Conservation (phyloP, 2,329 filamentous ascomycete species). For the Orbilia javanica region DNA sequence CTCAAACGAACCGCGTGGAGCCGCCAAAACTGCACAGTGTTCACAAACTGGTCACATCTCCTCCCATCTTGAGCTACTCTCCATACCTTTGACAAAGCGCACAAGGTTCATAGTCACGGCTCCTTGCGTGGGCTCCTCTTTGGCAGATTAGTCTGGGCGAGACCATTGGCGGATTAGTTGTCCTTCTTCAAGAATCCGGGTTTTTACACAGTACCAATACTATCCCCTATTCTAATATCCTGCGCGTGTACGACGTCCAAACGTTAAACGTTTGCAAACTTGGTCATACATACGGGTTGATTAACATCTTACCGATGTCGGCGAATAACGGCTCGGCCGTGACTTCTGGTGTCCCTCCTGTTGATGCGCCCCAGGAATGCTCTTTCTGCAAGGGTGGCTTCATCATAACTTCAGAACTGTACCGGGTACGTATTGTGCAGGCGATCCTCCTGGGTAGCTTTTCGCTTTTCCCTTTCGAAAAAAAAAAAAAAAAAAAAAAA, state of each 20-base stretch:
- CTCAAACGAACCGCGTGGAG: background rate
- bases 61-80: slow-evolving; percentile 7
- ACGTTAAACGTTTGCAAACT: too few species aligned
- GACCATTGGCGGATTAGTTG: too few species aligned
- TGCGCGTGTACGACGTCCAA: background rate
- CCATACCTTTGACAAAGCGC: slow-evolving; percentile 2
- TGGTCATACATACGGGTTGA: too few species aligned
- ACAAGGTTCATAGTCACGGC: slow-evolving; percentile 13
- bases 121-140: slow-evolving; percentile 23
- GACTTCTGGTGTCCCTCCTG: background rate
- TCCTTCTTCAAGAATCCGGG: background rate
- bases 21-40: background rate
- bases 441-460: too few species aligned
- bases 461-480: background rate
- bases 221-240: slow-evolving; percentile 1
- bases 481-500: too few species aligned
- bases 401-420: slow-evolving; percentile 42
- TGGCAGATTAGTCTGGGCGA: too few species aligned
- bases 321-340: background rate
- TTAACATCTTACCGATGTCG: background rate
- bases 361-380: slow-evolving; percentile 17
- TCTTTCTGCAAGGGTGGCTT: slow-evolving; percentile 49
- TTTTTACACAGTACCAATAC: background rate
- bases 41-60: background rate
- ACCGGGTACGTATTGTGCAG: slow-evolving; percentile 30